Base-by-base conservation (phyloP, 2,329 filamentous ascomycete genomes). In the Pyricularia grisea region DNA sequence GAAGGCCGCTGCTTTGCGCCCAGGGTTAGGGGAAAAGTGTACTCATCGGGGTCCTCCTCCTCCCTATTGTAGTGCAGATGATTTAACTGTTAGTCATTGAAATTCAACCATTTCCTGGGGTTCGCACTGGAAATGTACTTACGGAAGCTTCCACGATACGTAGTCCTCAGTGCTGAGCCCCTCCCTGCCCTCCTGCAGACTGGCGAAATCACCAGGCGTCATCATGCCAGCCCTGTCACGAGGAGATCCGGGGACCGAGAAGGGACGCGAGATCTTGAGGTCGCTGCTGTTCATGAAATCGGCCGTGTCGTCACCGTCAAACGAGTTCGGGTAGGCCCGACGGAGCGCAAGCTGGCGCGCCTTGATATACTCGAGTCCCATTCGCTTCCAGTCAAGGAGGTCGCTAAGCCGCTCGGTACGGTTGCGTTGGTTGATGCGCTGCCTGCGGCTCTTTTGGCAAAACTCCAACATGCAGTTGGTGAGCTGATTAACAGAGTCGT, bases 291-390 rank as follows among this genome's bases (percentile, higher is more conserved):
- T 92, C 76, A 98, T 97, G 80, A 94, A 95, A 72, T 92, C 92
- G 75, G 93, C 93, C 12, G 28, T 31, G 70, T 93, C 90, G 14
- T 94, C 91, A 68, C 88, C 87, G 63, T 87, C 85, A 78, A 97
- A 99, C 3, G 93, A 94, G 68, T 86, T 85, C 67, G 95, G 94
- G 79, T 98, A 99, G 25, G 95, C 95, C 79, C 95, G 88, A 75
- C 95, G 87, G 72, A 99, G 84, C 28, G 95, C 95, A 76, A 99
- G 81, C 79, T 98, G 95, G 66, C 95, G 88, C 42, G 95, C 95
- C 84, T 98, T 99, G 81, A 97, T 93, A 77, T 99, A 99, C 81
- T 99, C 95, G 90, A 98, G 90, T 27, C 95, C 95, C 95, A 99
- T 99, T 67, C 95, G 88, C 86, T 98, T 98, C 95, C 95, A 99